These are phyloP conservation scores for Hypoxylon sp. DNA, from an alignment of 2,329 filamentous ascomycete species.

Conservation along the genomic window DNA sequence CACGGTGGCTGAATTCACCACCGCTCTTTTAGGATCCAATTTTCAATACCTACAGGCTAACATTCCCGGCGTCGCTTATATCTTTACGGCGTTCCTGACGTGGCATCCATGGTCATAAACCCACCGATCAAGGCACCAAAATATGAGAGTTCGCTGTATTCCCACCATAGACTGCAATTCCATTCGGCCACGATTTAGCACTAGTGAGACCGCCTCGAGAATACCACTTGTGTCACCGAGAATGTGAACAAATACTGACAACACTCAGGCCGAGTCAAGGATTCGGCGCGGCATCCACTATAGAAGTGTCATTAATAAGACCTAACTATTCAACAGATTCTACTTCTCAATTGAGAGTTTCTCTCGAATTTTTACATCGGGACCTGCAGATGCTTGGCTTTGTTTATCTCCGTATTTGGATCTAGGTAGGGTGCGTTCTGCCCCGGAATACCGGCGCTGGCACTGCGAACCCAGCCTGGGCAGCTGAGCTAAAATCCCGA, in stretches of 20 bases:
- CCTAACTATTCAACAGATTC: neutral
- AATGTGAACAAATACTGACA: neutral
- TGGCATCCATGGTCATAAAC: constrained; percentile 9
- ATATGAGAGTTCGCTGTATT: neutral
- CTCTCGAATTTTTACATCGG: neutral
- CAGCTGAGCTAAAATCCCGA: neutral
- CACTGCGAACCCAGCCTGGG: neutral
- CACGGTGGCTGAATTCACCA: constrained; percentile 3
- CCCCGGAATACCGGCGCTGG: constrained; percentile 5
- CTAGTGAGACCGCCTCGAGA: neutral
- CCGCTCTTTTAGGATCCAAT: constrained; percentile 5
- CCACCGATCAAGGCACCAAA: neutral
- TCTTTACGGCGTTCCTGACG: constrained; percentile 9
- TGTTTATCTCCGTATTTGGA: neutral
- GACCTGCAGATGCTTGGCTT: neutral
- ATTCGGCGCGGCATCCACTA: neutral
- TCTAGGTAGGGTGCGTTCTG: neutral
- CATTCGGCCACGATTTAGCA: neutral
- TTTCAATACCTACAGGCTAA: constrained; percentile 1
- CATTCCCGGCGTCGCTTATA: neutral
- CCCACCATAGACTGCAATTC: neutral
- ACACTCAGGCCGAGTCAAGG: neutral
- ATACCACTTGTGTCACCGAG: neutral
- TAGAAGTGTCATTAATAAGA: neutral
- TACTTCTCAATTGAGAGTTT: neutral